Conservation (phyloP, 768 basidiomycete genomes). For the Boletus vinaceobasis region DNA sequence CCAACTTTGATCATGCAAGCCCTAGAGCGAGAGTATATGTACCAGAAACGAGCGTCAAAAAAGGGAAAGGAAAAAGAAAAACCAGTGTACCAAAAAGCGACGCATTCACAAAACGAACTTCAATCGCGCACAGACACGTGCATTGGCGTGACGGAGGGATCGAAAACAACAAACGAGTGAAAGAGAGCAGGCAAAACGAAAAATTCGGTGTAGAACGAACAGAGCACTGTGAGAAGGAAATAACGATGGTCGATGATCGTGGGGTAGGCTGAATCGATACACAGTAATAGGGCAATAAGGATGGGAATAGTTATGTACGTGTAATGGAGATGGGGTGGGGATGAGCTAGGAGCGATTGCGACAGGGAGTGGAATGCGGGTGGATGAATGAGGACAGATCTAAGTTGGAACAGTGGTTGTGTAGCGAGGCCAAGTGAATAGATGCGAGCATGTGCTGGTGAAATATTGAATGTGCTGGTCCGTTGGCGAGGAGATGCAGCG, state of each 20-base stretch:
- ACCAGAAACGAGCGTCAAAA: slow-evolving; percentile 18
- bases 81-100: slow-evolving; percentile 15
- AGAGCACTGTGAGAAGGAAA: slow-evolving; percentile 17
- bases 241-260: slow-evolving; percentile 7
- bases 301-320: slow-evolving; percentile 27
- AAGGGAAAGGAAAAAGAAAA: neutral
- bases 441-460: slow-evolving; percentile 27
- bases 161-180: slow-evolving; percentile 18
- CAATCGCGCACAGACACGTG: neutral
- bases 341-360: slow-evolving; percentile 9
- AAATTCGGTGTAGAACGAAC: slow-evolving; percentile 6
- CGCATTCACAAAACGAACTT: slow-evolving; percentile 20
- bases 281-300: slow-evolving; percentile 26
- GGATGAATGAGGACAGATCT: slow-evolving; percentile 21
- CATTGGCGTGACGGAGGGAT: neutral
- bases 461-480: slow-evolving; percentile 17
- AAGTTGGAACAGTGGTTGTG: slow-evolving; percentile 16
- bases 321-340: neutral
- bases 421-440: slow-evolving; percentile 17
- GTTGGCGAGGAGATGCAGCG: slow-evolving; percentile 4
- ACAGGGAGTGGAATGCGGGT: slow-evolving; percentile 17
- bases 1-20: slow-evolving; percentile 14
- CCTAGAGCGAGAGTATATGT: slow-evolving; percentile 7
- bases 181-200: slow-evolving; percentile 20
- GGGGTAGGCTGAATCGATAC: slow-evolving; percentile 23